phyloP scores from a whole-genome alignment of 2,329 filamentous ascomycete species.

The Botrytis fabae region DNA sequence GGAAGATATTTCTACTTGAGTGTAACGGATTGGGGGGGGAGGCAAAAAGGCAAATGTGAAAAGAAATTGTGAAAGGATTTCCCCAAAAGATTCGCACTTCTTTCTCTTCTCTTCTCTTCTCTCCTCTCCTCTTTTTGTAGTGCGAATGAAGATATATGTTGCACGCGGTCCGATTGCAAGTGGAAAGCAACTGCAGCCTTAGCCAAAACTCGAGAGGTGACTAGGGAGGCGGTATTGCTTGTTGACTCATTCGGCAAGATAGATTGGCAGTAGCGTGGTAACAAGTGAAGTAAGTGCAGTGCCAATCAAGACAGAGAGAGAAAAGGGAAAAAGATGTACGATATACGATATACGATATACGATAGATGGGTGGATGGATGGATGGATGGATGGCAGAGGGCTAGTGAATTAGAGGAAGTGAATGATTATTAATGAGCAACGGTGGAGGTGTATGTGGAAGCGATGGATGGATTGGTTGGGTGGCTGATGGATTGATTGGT shows the following conservation, averaged over 20 bases:
- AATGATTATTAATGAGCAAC: neutral
- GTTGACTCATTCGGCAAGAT: constrained; percentile 9
- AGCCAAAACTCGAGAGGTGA: neutral
- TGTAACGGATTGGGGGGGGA: neutral
- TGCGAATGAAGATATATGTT: neutral
- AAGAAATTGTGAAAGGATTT: neutral
- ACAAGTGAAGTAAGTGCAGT: neutral
- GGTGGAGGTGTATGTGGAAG: neutral
- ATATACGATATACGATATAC: too few species aligned
- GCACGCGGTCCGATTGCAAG: neutral
- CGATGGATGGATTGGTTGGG: too few species aligned
- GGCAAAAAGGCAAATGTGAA: neutral
- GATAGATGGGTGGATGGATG: neutral
- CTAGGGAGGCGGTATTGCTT: neutral
- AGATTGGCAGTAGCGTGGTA: neutral
- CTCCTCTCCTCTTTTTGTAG: neutral
- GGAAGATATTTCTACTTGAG: neutral
- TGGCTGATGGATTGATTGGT: neutral
- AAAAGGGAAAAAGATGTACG: neutral
- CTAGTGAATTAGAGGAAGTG: neutral
- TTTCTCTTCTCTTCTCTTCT: neutral
- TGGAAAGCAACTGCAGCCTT: neutral
- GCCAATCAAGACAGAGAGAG: neutral
- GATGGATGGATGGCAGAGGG: neutral
- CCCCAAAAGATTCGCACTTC: neutral